Base-by-base conservation (phyloP, 2,329 filamentous ascomycete genomes). In the Aspergillus neoniger region DNA sequence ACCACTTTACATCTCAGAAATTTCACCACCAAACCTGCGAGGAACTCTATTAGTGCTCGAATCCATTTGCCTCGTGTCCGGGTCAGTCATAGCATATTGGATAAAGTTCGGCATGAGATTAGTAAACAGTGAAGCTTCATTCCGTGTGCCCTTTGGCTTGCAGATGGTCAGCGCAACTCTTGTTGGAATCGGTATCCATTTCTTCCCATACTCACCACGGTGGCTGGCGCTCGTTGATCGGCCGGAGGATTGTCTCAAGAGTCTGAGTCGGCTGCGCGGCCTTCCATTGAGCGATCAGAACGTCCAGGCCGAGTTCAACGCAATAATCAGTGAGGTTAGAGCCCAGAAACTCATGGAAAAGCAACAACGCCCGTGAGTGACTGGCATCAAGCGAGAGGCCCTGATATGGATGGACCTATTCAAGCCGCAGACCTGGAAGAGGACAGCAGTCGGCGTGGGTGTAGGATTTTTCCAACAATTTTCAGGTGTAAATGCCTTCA, bases 221-320 rank as follows among this genome's bases (percentile, higher is more conserved):
- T 91, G 85, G 84, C 82, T 89, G 23, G 88, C 88, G 23, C 85
- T 86, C 65, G 82, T 86, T 67, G 87, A 90, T 66, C 82, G 87
- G 63, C 90, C 87, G 86, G 88, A 91, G 61, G 79, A 87, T 43
- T 85, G 88, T 1, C 83, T 81, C 3, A 62, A 61, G 0, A 83
- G 86, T 17, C 80, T 91, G 5, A 79, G 82, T 17, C 78, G 74
- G 39, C 79, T 91, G 44, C 83, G 88, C 41, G 78, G 83, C 58
- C 77, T 89, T 2, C 78, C 81, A 1, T 58, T 77, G 10, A 76
- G 77, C 12, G 84, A 87, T 66, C 78, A 80, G 0, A 86, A 86
- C 66, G 69, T 87, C 17, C 80, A 83, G 55, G 79, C 81, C 1
- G 87, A 89, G 70, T 81, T 88, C 59, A 78, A 81, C 38, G 86